Evolutionary conservation across 2,329 filamentous ascomycete genomes (phyloP), one percentile per base, ranked within the genome.

Genomic region (Cytospora mali): DNA sequence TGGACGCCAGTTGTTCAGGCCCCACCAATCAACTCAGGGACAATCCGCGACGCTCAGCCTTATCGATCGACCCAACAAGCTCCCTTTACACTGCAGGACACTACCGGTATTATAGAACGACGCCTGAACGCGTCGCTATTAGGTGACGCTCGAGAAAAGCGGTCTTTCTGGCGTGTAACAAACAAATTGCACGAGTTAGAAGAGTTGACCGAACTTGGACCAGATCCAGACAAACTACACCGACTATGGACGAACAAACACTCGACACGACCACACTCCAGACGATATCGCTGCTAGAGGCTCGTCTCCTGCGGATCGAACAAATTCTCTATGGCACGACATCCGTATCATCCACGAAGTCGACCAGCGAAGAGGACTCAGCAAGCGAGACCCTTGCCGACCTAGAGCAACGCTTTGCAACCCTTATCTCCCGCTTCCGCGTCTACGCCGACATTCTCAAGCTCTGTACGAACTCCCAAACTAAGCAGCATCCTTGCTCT

Each of bases 381-480:
- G 79, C 80, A 0, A 68, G 75, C 27, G 74, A 76, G 23, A 75
- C 77, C 49, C 73, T 87, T 49, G 77, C 77, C 61, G 77, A 82
- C 46, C 77, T 87, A 0, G 84, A 87, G 67, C 77, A 77, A 57
- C 82, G 83, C 28, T 84, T 87, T 69, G 75, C 77, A 16, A 71
- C 73, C 33, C 75, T 87, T 7, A 67, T 83, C 6, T 80, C 81
- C 31, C 77, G 78, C 58, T 75, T 84, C 35, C 81, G 83, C 55
- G 83, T 85, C 60, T 87, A 87, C 67, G 80, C 78, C 29, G 84
- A 88, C 67, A 77, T 88, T 7, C 76, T 88, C 42, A 83, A 82
- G 69, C 84, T 88, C 28, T 86, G 85, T 87, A 79, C 25, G 83
- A 71, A 4, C 7, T 11, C 9, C 54, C 57, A 13, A 28, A 25